Evolutionary conservation across 1,284 basidiomycete species (phyloP).

Genomic region (Cryptococcus sp.): DNA sequence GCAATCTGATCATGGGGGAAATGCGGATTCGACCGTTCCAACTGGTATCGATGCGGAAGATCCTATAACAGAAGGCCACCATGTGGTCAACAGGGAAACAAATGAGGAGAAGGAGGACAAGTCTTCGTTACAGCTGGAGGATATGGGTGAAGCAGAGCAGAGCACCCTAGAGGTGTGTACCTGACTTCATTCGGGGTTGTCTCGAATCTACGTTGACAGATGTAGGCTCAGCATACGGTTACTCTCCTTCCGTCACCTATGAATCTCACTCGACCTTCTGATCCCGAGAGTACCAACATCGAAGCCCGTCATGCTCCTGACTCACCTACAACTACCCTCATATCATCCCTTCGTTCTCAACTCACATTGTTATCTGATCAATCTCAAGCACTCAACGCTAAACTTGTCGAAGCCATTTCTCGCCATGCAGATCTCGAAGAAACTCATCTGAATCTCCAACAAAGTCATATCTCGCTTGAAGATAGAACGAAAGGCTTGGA

Average conservation of each 20-base stretch:
- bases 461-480: constrained; percentile 49
- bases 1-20: no score
- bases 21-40: no score
- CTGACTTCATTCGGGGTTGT: background rate
- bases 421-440: constrained; percentile 91
- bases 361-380: constrained; percentile 82
- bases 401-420: constrained; percentile 88
- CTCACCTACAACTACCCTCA: constrained; percentile 53
- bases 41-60: no score
- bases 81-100: no score
- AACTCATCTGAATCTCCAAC: constrained; percentile 60
- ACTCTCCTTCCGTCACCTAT: background rate
- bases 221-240: background rate
- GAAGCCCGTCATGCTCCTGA: constrained; percentile 34
- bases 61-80: no score
- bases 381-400: constrained; percentile 82
- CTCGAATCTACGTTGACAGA: background rate
- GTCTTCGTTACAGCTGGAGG: background rate
- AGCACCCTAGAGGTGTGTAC: background rate
- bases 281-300: background rate
- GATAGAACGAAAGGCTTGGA: constrained; percentile 74
- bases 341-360: constrained; percentile 70
- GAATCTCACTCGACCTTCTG: background rate
- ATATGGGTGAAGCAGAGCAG: background rate
- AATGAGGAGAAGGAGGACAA: no score